Base-by-base conservation (phyloP, 2,329 filamentous ascomycete genomes). In the Alternaria gaisen region DNA sequence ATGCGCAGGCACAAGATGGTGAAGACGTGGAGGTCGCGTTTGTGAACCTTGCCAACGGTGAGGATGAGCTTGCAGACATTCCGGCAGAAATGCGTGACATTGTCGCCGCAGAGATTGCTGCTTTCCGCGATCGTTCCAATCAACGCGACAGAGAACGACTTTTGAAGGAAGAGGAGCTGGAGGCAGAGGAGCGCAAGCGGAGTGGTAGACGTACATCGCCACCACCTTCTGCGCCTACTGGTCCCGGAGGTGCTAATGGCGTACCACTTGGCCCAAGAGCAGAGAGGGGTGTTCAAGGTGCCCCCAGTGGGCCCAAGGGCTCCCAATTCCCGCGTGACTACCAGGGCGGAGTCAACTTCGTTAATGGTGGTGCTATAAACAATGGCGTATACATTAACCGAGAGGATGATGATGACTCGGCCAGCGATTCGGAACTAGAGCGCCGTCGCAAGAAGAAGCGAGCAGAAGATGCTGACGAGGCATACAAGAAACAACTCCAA, bases 41-140 rank as follows among this genome's bases (percentile, higher is more conserved):
- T 59, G 97, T 98, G 60, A 90, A 93, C 4, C 85, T 97, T 32
- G 87, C 71, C 16, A 71, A 77, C 11, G 74, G 91, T 53, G 95
- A 99, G 65, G 96, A 99, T 73, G 95, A 99, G 74, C 84, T 99
- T 44, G 90, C 94, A 20, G 95, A 99, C 72, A 97, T 99, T 48
- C 95, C 95, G 0, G 90, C 92, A 1, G 95, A 98, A 76, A 96
- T 97, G 93, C 90, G 95, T 24, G 95, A 97, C 76, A 94, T 93
- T 0, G 95, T 99, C 16, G 92, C 95, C 0, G 90, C 90, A 58
- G 96, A 99, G 77, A 99, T 99, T 72, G 90, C 93, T 0, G 92
- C 94, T 0, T 99, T 99, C 83, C 87, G 95, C 66, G 95, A 99
- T 68, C 87, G 94, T 20, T 97, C 94, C 69, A 97, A 89, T 61